Evolutionary conservation across 805 yeast species (phyloP), one percentile per base, ranked within the genome.

Genomic region (Pichia californica): DNA sequence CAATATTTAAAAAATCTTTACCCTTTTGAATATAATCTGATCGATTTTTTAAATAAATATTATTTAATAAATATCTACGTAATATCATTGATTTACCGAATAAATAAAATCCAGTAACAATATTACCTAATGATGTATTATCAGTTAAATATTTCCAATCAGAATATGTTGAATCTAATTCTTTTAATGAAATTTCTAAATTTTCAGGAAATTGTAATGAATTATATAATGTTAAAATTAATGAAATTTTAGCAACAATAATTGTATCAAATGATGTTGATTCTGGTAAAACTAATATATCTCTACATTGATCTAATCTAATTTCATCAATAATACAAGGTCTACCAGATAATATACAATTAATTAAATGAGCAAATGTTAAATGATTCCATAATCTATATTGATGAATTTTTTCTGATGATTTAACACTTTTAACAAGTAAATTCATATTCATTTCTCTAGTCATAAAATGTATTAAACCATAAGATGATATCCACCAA

Each of bases 201-300:
- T 51, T 38, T 38, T 58, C 63, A 20, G 57, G 52, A 31, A 54
- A 55, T 50, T 79, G 83, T 26, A 79, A 66, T 56, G 71, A 80
- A 49, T 76, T 78, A 61, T 81, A 81, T 1, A 80, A 62, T n/a
- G 77, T 68, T 30, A 76, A 60, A 36, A 79, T 70, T 14, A 82
- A 66, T 5, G 79, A 71, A 33, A 83, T 72, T 55, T 82, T 88
- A 36, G 86, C 81, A 7, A 83, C 83, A 78, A 83, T 78, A 44
- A 86, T 59, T 7, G 86, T 87, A 57, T 83, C 91, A 57, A 82
- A 82, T 52, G 81, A 79, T 8, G 83, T 79, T 3, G 88, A 77
- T 23, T 76, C 68, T 2, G 80, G 69, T 19, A 79, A 61, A 21
- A 79, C 76, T 29, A 83, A 60, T 1, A 82, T 73, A 18, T 76